Percentiles rank a stretch among this genome's conserved stretches.
These are phyloP conservation scores for Asclepias syriaca DNA, from an alignment of 257 asterid genomes.

Conservation along the genomic window DNA sequence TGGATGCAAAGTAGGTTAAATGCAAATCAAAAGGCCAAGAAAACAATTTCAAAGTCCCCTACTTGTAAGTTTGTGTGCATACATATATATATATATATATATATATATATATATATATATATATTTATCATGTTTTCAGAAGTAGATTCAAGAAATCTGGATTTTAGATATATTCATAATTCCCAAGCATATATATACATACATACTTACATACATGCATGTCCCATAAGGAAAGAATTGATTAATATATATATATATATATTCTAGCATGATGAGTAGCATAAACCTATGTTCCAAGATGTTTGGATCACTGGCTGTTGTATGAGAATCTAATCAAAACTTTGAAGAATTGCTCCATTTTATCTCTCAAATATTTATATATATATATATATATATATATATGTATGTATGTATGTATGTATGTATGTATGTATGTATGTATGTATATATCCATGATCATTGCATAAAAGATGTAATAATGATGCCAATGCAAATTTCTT, in stretches of 20 bases:
- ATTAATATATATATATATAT: too few relatives aligned
- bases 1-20: constrained; percentile 59
- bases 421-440: too few relatives aligned
- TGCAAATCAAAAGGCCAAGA: constrained; percentile 30
- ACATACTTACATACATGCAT: neutral
- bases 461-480: too few relatives aligned
- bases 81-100: too few relatives aligned
- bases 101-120: neutral
- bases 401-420: too few relatives aligned
- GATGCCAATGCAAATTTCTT: neutral
- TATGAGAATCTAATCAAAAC: neutral
- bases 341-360: neutral
- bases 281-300: too few relatives aligned
- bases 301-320: neutral
- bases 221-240: neutral
- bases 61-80: constrained; percentile 32
- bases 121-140: neutral
- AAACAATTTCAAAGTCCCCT: constrained; percentile 21
- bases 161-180: neutral
- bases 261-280: too few relatives aligned
- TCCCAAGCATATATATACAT: neutral
- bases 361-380: too few relatives aligned
- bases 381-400: too few relatives aligned
- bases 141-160: neutral
- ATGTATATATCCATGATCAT: too few relatives aligned